Conservation (phyloP, 352 stramenopile genomes). For the Globisporangium megalacanthum region DNA sequence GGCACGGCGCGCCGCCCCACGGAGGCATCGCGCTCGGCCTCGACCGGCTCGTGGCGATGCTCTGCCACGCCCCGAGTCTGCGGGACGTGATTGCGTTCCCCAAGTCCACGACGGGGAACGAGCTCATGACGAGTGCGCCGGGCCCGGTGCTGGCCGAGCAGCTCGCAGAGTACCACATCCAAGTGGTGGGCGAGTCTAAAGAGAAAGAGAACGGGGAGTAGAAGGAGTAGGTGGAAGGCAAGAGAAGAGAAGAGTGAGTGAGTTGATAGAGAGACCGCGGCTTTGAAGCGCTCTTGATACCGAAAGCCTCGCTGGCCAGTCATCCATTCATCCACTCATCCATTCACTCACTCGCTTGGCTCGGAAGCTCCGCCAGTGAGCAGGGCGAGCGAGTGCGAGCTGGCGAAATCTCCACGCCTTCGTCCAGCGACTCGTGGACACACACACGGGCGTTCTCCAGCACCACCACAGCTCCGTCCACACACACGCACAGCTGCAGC, state of each 20-base stretch:
- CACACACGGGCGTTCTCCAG: not conserved
- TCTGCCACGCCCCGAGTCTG: slow-evolving; percentile 71
- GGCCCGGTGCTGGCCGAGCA: slow-evolving; percentile 58
- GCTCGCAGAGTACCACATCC: slow-evolving; percentile 76
- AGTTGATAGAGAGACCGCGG: no score
- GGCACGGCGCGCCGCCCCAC: slow-evolving; percentile 75
- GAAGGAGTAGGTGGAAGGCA: not conserved
- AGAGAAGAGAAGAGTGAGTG: not conserved
- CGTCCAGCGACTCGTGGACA: slow-evolving; percentile 32
- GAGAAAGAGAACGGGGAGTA: not conserved
- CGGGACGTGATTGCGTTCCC: slow-evolving; percentile 90
- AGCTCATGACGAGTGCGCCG: slow-evolving; percentile 83
- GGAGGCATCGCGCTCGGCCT: slow-evolving; percentile 83
- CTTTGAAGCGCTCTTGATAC: no score
- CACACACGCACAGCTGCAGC: not conserved
- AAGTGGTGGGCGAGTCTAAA: slow-evolving; percentile 19
- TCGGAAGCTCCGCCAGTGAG: no score
- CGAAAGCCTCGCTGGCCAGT: no score
- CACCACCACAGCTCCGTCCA: not conserved
- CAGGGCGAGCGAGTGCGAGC: no score
- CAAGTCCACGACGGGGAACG: slow-evolving; percentile 84
- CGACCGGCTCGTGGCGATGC: slow-evolving; percentile 80
- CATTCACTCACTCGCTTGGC: no score
- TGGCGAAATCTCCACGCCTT: no score
- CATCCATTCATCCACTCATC: no score